phyloP scores from a whole-genome alignment of 1,284 basidiomycete genomes.

The Cutaneotrichosporon cavernicola region DNA sequence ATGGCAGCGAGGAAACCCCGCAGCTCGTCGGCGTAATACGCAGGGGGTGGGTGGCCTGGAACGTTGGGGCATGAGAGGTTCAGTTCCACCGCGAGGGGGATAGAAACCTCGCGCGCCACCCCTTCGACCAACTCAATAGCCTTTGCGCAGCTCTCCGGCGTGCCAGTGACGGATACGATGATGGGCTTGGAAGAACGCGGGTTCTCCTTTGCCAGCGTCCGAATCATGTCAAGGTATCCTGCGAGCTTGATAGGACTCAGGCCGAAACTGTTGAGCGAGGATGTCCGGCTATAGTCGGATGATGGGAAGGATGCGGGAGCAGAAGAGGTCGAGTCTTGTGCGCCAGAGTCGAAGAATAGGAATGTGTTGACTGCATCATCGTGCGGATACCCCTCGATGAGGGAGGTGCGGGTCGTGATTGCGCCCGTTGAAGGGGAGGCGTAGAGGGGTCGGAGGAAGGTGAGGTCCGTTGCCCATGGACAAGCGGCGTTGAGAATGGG shows the following conservation, averaged over 20 bases:
- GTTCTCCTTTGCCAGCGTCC: constrained; percentile 9
- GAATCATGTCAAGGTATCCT: constrained; percentile 14
- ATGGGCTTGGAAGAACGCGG: constrained; percentile 15
- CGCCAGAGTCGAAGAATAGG: constrained; percentile 21
- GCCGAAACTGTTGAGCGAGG: constrained; percentile 25
- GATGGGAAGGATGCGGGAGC: constrained; percentile 16
- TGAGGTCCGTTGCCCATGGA: constrained; percentile 24
- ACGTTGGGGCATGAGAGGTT: constrained; percentile 28
- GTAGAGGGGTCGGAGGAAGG: constrained; percentile 18
- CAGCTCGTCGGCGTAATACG: constrained; percentile 24
- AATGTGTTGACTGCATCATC: constrained; percentile 27
- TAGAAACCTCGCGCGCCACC: neutral
- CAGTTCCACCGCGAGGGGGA: constrained; percentile 23
- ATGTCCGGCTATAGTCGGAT: neutral
- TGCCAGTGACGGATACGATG: constrained; percentile 23
- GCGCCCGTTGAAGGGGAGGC: constrained; percentile 18
- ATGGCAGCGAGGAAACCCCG: constrained; percentile 19
- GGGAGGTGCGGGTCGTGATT: constrained; percentile 25
- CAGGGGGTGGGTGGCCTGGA: constrained; percentile 24
- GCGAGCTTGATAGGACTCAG: constrained; percentile 18
- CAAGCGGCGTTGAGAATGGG: constrained; percentile 27
- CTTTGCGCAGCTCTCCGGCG: constrained; percentile 16
- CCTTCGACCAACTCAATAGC: constrained; percentile 8
- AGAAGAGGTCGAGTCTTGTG: neutral
- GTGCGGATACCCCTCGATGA: constrained; percentile 26